Evolutionary conservation across 495 filamentous ascomycete genomes (phyloP).

Genomic region (Aspergillus mulundensis): DNA sequence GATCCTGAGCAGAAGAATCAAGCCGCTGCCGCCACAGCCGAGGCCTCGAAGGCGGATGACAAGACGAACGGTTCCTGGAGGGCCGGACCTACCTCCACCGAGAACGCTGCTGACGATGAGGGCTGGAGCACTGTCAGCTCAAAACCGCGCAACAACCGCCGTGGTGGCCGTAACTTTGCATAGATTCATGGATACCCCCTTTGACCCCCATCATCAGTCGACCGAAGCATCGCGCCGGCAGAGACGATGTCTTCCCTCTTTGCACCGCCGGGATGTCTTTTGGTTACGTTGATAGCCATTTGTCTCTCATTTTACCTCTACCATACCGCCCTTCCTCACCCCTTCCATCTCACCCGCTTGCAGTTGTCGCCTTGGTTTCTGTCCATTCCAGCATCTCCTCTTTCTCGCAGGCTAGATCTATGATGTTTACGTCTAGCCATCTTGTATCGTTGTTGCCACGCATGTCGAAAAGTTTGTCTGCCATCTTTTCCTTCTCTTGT

Average conservation of each 20-base stretch:
- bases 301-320: conserved; percentile 20
- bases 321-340: conserved; percentile 18
- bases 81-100: conserved; percentile 25
- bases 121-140: conserved; percentile 73
- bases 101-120: conserved; percentile 54
- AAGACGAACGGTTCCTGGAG: conserved; percentile 42
- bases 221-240: conserved; percentile 16
- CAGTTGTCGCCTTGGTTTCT: conserved; percentile 6
- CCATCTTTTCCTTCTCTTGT: conserved; percentile 23
- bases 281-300: conserved; percentile 26
- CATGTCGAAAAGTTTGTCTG: conserved; percentile 43
- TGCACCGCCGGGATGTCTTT: conserved; percentile 17
- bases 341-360: conserved; percentile 3
- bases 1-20: conserved; percentile 27
- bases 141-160: conserved; percentile 50
- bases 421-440: conserved; percentile 34
- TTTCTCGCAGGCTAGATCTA: conserved; percentile 29
- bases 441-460: conserved; percentile 30
- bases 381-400: background rate
- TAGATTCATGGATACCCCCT: conserved; percentile 43
- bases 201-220: conserved; percentile 22
- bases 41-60: conserved; percentile 40
- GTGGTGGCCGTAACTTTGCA: conserved; percentile 48
- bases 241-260: conserved; percentile 5
- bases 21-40: conserved; percentile 23